These are phyloP conservation scores for Gyrodon lividus DNA, from an alignment of 768 basidiomycete genomes.

Conservation along the genomic window DNA sequence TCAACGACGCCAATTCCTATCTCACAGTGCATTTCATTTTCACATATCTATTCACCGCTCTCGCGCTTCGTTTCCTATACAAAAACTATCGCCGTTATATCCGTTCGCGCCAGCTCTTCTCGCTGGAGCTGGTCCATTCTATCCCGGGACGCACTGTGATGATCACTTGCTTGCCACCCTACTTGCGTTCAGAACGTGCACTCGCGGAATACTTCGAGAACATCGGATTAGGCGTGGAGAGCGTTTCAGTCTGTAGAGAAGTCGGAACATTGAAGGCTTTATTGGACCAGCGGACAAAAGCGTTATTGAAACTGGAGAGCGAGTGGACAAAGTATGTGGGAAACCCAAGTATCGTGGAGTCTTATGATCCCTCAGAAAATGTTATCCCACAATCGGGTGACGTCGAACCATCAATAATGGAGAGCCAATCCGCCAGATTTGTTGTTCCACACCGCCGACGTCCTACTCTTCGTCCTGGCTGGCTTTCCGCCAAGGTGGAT, in stretches of 20 bases:
- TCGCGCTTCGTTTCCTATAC: constrained; percentile 84
- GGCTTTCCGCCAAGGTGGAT: constrained; percentile 79
- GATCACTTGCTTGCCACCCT: constrained; percentile 79
- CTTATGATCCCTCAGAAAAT: constrained; percentile 72
- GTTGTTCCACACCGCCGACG: constrained; percentile 74
- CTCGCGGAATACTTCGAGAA: constrained; percentile 94
- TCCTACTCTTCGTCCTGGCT: constrained; percentile 72
- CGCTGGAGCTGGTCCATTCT: constrained; percentile 91
- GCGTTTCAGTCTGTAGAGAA: constrained; percentile 85
- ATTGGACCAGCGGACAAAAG: constrained; percentile 77
- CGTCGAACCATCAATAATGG: constrained; percentile 51
- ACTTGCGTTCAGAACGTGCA: constrained; percentile 80
- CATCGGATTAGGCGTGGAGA: constrained; percentile 86
- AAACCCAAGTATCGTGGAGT: constrained; percentile 85
- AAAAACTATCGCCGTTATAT: constrained; percentile 88
- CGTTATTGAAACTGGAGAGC: constrained; percentile 72
- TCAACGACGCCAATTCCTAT: constrained; percentile 87
- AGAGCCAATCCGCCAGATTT: constrained; percentile 53
- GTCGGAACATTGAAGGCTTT: constrained; percentile 70
- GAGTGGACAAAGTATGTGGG: constrained; percentile 93
- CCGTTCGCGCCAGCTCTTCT: constrained; percentile 88
- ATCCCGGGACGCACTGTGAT: constrained; percentile 93
- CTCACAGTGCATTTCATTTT: constrained; percentile 87
- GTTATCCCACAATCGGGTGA: constrained; percentile 44
- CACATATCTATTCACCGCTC: constrained; percentile 89